Percentiles rank a stretch among this genome's conserved stretches.
Evolutionary conservation across 176 grass and related monocot genomes (phyloP).

Genomic region (Oryza rufipogon): DNA sequence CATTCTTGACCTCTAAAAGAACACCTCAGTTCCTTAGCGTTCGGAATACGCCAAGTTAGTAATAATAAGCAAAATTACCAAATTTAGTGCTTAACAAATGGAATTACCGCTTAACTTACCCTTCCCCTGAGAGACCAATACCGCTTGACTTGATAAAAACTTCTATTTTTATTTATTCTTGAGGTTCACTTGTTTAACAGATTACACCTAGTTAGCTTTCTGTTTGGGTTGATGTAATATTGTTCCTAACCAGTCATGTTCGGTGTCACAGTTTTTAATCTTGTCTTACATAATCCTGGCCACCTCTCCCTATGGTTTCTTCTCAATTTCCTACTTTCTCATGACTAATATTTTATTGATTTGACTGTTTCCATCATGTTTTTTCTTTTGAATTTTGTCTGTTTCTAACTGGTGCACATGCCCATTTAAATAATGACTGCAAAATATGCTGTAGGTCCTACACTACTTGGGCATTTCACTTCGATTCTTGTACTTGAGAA

Average conservation of each 20-base stretch:
- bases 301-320: background rate
- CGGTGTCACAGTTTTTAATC: slow-evolving; percentile 4
- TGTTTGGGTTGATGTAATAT: slow-evolving; percentile 20
- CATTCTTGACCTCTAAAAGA: background rate
- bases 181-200: slow-evolving; percentile 18
- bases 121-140: background rate
- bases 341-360: background rate
- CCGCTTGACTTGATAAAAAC: background rate
- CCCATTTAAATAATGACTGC: slow-evolving; percentile 9
- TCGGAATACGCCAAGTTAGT: background rate
- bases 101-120: background rate
- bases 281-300: background rate
- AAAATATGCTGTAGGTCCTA: background rate
- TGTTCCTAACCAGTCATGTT: background rate
- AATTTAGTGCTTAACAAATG: background rate
- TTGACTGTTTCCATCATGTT: background rate
- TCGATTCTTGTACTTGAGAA: background rate
- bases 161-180: background rate
- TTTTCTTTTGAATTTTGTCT: background rate
- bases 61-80: background rate
- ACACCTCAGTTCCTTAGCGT: background rate
- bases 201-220: background rate
- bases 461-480: background rate
- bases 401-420: background rate
- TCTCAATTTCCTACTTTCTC: background rate